Evolutionary conservation across 1,139 yeast genomes (phyloP), one percentile per base, ranked within the genome.

Genomic region (Debaryomyces sp.): DNA sequence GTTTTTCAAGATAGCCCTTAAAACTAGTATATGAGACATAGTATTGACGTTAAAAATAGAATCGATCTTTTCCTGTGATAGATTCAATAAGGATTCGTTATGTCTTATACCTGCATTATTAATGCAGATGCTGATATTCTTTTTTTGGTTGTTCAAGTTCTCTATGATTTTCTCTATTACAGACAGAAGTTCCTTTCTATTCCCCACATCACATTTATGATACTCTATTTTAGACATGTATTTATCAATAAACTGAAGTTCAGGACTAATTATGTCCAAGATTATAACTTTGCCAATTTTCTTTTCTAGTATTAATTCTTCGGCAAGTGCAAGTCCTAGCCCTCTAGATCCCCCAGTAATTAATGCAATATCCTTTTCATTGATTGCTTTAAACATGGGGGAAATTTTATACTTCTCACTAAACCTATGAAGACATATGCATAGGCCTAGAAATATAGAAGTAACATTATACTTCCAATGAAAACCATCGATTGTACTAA

Each of bases 81-180:
- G 50, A 5, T 75, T 71, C 10, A 75, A 52, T 2, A 87, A 54
- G 1, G 76, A 57, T 38, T 75, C 72, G 49, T 66, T 65, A 42
- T 82, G 83, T 45, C 92, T 73, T 9, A 84, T 67, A 0, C 94
- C 96, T 0, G 96, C 96, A 63, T 89, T 89, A 60, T 87, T 87
- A 23, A 91, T 70, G 38, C 89, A 63, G 0, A 87, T 69, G 29
- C 84, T 77, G 2, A 87, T 68, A 18, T 59, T 54, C 2, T 70
- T 67, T 9, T 64, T 57, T n/a, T 56, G 48, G 1, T 48, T 30
- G 21, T 66, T 64, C 36, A 84, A 68, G 6, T 54, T 48, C 0
- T 57, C 48, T 2, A 75, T 57, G 1, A 75, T 63, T 1, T 51
- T 50, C 2, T 59, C 55, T 3, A 73, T 30, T 1, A 54, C 52